Evolutionary conservation across 2,329 filamentous ascomycete species (phyloP).

Genomic region (Aspergillus clavatus): DNA sequence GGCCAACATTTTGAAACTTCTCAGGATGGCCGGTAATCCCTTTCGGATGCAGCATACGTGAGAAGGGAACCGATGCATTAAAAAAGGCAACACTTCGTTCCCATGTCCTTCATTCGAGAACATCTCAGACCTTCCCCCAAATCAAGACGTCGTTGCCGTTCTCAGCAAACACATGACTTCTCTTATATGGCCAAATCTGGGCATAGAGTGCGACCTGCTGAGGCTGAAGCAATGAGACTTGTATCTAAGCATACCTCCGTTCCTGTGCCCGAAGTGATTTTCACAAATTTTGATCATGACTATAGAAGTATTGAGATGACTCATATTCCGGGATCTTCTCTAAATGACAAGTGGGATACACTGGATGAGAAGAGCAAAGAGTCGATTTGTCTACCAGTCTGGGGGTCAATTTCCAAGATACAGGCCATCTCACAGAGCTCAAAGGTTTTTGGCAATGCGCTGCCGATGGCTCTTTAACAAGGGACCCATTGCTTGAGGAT

Average conservation of each 20-base stretch:
- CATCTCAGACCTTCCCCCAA: slow-evolving; percentile 1
- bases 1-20: too few species aligned
- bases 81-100: slow-evolving; percentile 7
- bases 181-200: slow-evolving; percentile 17
- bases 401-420: slow-evolving; percentile 18
- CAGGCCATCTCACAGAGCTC: slow-evolving; percentile 10
- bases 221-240: slow-evolving; percentile 20
- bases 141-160: slow-evolving; percentile 13
- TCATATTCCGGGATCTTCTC: slow-evolving; percentile 11
- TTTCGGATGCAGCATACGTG: slow-evolving; percentile 1
- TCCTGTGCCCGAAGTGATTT: slow-evolving; percentile 17
- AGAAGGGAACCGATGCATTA: slow-evolving; percentile 6
- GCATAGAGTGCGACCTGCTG: slow-evolving; percentile 11
- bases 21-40: too few species aligned
- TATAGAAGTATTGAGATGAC: slow-evolving; percentile 9
- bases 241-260: slow-evolving; percentile 16
- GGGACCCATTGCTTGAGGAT: slow-evolving; percentile 20
- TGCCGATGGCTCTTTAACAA: slow-evolving; percentile 20
- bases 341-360: slow-evolving; percentile 15
- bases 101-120: slow-evolving; percentile 6
- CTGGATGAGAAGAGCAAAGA: slow-evolving; percentile 18
- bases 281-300: slow-evolving; percentile 1
- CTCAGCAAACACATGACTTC: slow-evolving; percentile 15
- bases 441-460: slow-evolving; percentile 19
- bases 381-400: slow-evolving; percentile 18